phyloP scores from a whole-genome alignment of 768 basidiomycete genomes.

The Naganishia vishniacii region DNA sequence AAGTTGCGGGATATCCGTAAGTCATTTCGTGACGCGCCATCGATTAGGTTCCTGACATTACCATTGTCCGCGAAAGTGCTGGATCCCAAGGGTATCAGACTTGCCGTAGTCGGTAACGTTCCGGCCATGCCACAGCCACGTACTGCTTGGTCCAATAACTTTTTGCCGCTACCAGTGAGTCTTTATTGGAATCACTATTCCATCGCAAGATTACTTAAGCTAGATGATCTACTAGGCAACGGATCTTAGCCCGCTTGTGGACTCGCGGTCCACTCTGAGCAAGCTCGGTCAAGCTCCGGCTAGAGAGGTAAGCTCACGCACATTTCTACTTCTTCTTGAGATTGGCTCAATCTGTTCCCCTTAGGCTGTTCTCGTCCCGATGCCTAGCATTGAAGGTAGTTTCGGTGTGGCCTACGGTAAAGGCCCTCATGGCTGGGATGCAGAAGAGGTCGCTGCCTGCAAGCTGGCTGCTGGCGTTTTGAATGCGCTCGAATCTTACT shows the following conservation, averaged over 20 bases:
- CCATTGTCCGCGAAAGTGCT: conserved; percentile 53
- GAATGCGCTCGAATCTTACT: conserved; percentile 87
- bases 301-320: conserved; percentile 56
- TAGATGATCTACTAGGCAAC: not conserved
- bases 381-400: conserved; percentile 91
- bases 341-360: not conserved
- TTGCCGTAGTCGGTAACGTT: conserved; percentile 86
- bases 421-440: conserved; percentile 69
- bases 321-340: conserved; percentile 3
- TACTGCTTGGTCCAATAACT: conserved; percentile 67
- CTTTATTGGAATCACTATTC: not conserved
- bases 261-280: conserved; percentile 65
- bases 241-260: conserved; percentile 44
- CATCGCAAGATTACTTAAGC: not conserved
- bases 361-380: conserved; percentile 76
- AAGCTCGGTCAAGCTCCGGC: conserved; percentile 66
- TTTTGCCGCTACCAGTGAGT: conserved; percentile 61
- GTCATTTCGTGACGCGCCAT: too few species aligned
- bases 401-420: conserved; percentile 73
- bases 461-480: conserved; percentile 78
- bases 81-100: conserved; percentile 72
- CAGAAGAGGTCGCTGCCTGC: conserved; percentile 78
- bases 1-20: conserved; percentile 56
- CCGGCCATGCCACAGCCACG: conserved; percentile 64
- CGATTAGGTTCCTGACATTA: too few species aligned